Percentiles rank a stretch among this genome's conserved stretches.
Conservation (phyloP, 306 rosid species). For the Ziziphus jujuba region DNA sequence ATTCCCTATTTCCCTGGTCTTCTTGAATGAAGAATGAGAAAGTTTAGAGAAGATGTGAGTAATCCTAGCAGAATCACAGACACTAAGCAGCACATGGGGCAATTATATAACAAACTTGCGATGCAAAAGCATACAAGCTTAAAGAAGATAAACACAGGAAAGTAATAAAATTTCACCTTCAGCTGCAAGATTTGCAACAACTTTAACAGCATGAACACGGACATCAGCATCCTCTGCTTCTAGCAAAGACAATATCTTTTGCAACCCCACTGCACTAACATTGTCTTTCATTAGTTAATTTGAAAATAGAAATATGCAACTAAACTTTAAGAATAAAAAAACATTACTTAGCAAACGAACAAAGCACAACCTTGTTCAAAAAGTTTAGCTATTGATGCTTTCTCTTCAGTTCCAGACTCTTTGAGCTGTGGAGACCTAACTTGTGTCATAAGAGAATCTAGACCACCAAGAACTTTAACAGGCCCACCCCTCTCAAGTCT, state of each 20-base stretch:
- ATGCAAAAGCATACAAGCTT: not conserved
- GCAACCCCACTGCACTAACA: conserved; percentile 82
- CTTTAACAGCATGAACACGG: conserved; percentile 96
- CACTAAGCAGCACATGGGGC: not conserved
- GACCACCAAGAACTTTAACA: conserved; percentile 49
- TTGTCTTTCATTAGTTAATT: conserved; percentile 33
- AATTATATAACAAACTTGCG: conserved; percentile 19
- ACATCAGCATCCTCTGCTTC: conserved; percentile 97
- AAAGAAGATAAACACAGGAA: not conserved
- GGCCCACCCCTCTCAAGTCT: conserved; percentile 53
- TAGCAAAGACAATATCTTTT: conserved; percentile 92
- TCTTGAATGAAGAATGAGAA: too few species aligned
- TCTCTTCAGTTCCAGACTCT: conserved; percentile 75
- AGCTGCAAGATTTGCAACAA: conserved; percentile 98
- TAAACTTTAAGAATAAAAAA: conserved; percentile 18
- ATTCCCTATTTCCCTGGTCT: too few species aligned
- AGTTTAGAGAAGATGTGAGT: too few species aligned
- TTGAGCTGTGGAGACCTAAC: conserved; percentile 54
- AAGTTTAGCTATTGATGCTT: conserved; percentile 91
- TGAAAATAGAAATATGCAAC: conserved; percentile 16
- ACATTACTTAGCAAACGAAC: conserved; percentile 15
- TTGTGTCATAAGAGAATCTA: conserved; percentile 68
- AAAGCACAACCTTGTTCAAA: conserved; percentile 85
- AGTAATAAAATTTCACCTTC: conserved; percentile 67
- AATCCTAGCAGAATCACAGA: not conserved